Conservation (phyloP, 164 flowering plant genomes). For the Euptelea pleiosperma region DNA sequence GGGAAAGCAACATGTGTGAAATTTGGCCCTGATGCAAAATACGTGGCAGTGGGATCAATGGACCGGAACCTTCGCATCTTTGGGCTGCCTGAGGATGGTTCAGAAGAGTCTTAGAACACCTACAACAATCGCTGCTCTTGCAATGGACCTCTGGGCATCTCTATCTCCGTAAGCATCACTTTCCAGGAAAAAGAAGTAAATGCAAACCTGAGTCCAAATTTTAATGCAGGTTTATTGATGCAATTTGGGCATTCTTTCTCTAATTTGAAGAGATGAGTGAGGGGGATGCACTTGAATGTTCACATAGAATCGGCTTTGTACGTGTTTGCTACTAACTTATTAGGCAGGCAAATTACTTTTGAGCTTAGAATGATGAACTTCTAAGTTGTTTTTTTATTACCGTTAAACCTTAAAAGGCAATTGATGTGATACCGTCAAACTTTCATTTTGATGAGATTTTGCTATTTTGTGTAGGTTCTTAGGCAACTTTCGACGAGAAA, state of each 20-base stretch:
- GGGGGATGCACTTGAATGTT: neutral
- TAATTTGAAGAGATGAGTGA: neutral
- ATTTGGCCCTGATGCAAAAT: conserved; percentile 90
- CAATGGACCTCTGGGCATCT: neutral
- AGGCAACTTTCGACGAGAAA: too few relatives aligned
- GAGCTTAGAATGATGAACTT: neutral
- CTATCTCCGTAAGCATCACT: neutral
- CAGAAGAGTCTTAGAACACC: conserved; percentile 2
- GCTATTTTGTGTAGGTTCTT: too few relatives aligned
- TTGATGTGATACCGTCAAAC: too few relatives aligned
- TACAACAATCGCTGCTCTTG: neutral
- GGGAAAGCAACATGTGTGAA: conserved; percentile 71
- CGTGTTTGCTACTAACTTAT: neutral
- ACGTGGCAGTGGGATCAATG: conserved; percentile 91
- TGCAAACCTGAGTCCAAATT: neutral
- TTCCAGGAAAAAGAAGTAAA: neutral
- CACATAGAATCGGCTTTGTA: neutral
- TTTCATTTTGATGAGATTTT: too few relatives aligned
- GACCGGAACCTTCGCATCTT: conserved; percentile 19
- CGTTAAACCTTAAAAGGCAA: too few relatives aligned
- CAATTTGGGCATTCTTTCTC: neutral
- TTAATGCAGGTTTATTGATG: neutral
- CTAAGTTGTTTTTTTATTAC: too few relatives aligned
- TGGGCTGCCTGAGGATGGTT: conserved; percentile 45
- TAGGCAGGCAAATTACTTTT: neutral